Conservation (phyloP, 495 filamentous ascomycete genomes). For the Poronia punctata region DNA sequence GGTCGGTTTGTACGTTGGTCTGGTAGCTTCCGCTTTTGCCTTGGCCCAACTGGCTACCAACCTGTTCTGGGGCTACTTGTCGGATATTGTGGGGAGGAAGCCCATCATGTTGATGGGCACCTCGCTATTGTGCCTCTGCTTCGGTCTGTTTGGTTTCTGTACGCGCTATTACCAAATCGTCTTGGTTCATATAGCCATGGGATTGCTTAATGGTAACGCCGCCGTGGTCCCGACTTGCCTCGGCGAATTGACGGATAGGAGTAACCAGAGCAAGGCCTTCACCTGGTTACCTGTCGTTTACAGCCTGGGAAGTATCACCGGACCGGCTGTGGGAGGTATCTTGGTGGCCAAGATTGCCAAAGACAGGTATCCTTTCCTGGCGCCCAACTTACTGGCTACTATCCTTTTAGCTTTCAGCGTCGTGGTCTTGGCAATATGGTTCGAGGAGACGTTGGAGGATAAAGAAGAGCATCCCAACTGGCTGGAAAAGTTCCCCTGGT, state of each 20-base stretch:
- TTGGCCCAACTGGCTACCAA: conserved; percentile 87
- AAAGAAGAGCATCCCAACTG: conserved; percentile 53
- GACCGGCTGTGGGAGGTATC: conserved; percentile 82
- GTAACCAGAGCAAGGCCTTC: conserved; percentile 87
- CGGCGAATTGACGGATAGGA: conserved; percentile 90
- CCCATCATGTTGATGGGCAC: conserved; percentile 88
- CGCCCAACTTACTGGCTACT: conserved; percentile 73
- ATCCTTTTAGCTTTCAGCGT: conserved; percentile 66
- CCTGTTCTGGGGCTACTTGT: conserved; percentile 89
- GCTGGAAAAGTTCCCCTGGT: conserved; percentile 23
- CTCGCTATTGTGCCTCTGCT: conserved; percentile 68
- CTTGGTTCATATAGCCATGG: conserved; percentile 81
- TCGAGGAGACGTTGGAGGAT: conserved; percentile 86
- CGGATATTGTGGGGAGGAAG: conserved; percentile 85
- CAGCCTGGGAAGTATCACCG: conserved; percentile 86
- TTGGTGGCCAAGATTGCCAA: conserved; percentile 51
- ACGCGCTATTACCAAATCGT: conserved; percentile 75
- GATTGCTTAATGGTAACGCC: conserved; percentile 83
- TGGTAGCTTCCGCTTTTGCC: conserved; percentile 84
- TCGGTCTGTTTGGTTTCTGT: conserved; percentile 84
- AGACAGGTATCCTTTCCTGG: conserved; percentile 73
- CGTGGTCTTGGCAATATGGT: conserved; percentile 61
- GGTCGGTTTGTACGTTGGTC: conserved; percentile 83
- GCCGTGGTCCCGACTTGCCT: conserved; percentile 84
- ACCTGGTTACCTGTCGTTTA: conserved; percentile 91